A percentile compares a stretch with the other conserved stretches of the same genome.
Evolutionary conservation across 2,329 filamentous ascomycete genomes (phyloP).

Genomic region (Cladophialophora yegresii): DNA sequence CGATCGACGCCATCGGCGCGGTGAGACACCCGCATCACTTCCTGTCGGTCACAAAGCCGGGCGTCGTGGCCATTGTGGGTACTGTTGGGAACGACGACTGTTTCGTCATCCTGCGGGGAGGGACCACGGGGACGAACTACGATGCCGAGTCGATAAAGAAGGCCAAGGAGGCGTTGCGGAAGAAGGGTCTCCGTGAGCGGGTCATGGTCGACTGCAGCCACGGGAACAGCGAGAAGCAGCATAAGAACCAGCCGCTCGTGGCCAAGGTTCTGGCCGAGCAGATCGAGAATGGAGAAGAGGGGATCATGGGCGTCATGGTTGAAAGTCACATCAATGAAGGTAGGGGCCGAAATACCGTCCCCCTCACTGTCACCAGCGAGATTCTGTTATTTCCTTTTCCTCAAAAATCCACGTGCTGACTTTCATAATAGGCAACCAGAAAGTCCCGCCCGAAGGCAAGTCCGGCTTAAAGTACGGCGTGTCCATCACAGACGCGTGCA

Average conservation of each 20-base stretch:
- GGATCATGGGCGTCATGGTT: slow-evolving; percentile 96
- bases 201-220: slow-evolving; percentile 99
- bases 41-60: slow-evolving; percentile 97
- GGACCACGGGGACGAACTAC: slow-evolving; percentile 89
- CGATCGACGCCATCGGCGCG: slow-evolving; percentile 92
- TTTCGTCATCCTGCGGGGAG: slow-evolving; percentile 92
- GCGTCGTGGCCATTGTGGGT: slow-evolving; percentile 84
- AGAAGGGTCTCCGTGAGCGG: slow-evolving; percentile 81
- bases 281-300: slow-evolving; percentile 79
- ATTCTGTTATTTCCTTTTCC: neutral
- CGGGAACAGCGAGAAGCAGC: slow-evolving; percentile 96
- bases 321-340: slow-evolving; percentile 95
- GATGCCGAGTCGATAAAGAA: slow-evolving; percentile 79
- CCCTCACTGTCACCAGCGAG: neutral
- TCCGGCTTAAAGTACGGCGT: slow-evolving; percentile 41
- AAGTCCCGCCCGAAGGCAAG: slow-evolving; percentile 40
- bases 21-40: slow-evolving; percentile 74
- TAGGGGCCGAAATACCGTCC: slow-evolving; percentile 57
- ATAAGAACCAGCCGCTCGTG: slow-evolving; percentile 95
- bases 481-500: slow-evolving; percentile 60
- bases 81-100: slow-evolving; percentile 95
- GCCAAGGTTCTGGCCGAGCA: slow-evolving; percentile 80
- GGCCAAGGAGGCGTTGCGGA: slow-evolving; percentile 73
- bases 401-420: neutral
- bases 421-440: slow-evolving; percentile 40